phyloP scores from a whole-genome alignment of 176 grass and related monocot genomes.

The Carex cristatella region DNA sequence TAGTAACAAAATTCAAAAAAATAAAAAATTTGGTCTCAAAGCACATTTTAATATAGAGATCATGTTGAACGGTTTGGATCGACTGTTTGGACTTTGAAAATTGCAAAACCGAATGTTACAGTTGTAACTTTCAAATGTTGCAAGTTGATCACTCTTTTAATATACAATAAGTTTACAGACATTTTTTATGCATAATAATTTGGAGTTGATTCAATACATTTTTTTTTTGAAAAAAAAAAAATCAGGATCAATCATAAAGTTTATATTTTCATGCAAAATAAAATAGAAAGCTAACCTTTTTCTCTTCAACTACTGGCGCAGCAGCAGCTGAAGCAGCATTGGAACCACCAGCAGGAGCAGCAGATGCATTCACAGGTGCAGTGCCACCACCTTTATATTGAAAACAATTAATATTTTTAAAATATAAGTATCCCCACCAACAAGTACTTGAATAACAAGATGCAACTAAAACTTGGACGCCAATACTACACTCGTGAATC shows the following conservation, averaged over 20 bases:
- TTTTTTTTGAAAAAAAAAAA: not conserved
- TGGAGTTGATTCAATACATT: not conserved
- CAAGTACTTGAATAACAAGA: not conserved
- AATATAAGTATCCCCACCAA: not conserved
- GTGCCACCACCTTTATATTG: constrained; percentile 47
- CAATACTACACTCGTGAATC: not conserved
- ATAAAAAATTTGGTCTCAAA: too few relatives aligned
- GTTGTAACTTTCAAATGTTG: too few relatives aligned
- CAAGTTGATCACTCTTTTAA: not conserved
- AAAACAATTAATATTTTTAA: not conserved
- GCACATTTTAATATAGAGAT: too few relatives aligned
- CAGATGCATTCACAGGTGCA: constrained; percentile 36
- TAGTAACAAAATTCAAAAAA: too few relatives aligned
- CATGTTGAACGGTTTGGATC: too few relatives aligned
- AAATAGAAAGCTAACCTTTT: constrained; percentile 38
- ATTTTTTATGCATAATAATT: not conserved
- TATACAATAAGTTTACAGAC: not conserved
- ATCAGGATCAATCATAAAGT: not conserved
- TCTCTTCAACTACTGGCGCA: constrained; percentile 48
- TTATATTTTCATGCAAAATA: not conserved
- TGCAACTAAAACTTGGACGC: not conserved
- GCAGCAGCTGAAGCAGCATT: constrained; percentile 27
- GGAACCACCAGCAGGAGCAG: constrained; percentile 35
- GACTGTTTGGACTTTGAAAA: too few relatives aligned
- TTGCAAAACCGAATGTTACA: too few relatives aligned